A percentile compares a stretch with the other conserved stretches of the same genome.
Evolutionary conservation across 2,329 filamentous ascomycete genomes (phyloP).

Genomic region (Ophiostoma ulmi): DNA sequence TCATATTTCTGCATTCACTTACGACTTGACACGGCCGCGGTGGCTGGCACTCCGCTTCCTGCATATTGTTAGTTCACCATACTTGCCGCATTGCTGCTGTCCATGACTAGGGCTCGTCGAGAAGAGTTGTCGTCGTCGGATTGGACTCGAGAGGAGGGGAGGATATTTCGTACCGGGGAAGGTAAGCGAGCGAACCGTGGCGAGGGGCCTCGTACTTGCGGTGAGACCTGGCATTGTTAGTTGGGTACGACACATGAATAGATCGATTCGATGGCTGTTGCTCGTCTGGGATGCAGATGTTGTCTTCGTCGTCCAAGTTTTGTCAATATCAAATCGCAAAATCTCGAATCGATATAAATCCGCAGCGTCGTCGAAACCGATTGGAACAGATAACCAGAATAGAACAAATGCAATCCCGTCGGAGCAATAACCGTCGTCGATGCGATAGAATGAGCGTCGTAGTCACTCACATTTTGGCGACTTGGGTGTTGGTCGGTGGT

Average conservation of each 20-base stretch:
- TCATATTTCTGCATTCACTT: slow-evolving; percentile 40
- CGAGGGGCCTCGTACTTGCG: slow-evolving; percentile 75
- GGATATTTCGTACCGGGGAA: slow-evolving; percentile 46
- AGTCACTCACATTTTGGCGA: slow-evolving; percentile 26
- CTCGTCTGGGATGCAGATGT: slow-evolving; percentile 9
- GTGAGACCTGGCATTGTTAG: slow-evolving; percentile 40
- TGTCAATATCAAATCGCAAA: background rate
- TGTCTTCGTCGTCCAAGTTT: slow-evolving; percentile 3
- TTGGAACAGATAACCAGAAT: background rate
- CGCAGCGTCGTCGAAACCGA: background rate
- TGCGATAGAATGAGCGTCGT: background rate
- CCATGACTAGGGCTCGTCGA: slow-evolving; percentile 7
- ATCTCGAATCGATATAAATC: background rate
- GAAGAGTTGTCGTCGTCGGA: slow-evolving; percentile 4
- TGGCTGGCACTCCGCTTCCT: slow-evolving; percentile 30
- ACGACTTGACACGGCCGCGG: slow-evolving; percentile 79
- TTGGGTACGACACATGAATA: background rate
- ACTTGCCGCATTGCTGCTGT: slow-evolving; percentile 3
- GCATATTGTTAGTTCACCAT: slow-evolving; percentile 24
- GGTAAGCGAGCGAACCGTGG: slow-evolving; percentile 86
- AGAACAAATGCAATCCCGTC: background rate
- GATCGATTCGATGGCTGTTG: slow-evolving; percentile 8
- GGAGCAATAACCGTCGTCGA: background rate
- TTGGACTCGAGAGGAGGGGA: slow-evolving; percentile 10
- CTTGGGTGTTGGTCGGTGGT: slow-evolving; percentile 19